Evolutionary conservation across 2,329 filamentous ascomycete genomes (phyloP).

Genomic region (Lecanicillium sp.): DNA sequence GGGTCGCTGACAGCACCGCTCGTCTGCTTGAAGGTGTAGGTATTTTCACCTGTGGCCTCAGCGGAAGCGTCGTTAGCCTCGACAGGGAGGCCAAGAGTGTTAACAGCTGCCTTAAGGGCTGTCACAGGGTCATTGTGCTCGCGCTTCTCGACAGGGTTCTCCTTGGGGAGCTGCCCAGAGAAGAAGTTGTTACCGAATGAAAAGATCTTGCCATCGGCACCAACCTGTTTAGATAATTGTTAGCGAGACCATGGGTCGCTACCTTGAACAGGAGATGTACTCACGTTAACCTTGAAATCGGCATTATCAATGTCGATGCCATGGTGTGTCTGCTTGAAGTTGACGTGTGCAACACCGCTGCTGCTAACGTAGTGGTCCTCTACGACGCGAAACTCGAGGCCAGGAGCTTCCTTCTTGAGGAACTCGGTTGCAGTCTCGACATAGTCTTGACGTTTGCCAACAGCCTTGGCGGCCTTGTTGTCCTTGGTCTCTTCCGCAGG

Average conservation of each 20-base stretch:
- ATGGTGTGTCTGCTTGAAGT: conserved; percentile 52
- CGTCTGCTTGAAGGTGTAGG: conserved; percentile 36
- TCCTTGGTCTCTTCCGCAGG: conserved; percentile 17
- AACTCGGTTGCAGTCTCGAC: conserved; percentile 34
- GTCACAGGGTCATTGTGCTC: conserved; percentile 33
- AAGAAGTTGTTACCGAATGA: conserved; percentile 46
- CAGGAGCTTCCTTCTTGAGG: conserved; percentile 28
- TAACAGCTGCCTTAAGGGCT: conserved; percentile 33
- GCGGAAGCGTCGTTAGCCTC: conserved; percentile 18
- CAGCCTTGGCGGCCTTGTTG: conserved; percentile 16
- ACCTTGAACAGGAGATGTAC: too few species aligned
- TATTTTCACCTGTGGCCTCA: conserved; percentile 17
- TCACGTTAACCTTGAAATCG: conserved; percentile 53
- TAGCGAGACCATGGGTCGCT: too few species aligned
- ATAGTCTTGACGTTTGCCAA: conserved; percentile 25
- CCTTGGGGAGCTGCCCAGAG: conserved; percentile 33
- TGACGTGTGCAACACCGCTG: conserved; percentile 49
- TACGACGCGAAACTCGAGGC: conserved; percentile 40
- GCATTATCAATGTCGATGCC: conserved; percentile 54
- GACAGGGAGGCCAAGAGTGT: conserved; percentile 24
- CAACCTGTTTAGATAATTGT: too few species aligned
- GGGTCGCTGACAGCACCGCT: conserved; percentile 43
- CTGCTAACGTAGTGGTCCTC: conserved; percentile 45
- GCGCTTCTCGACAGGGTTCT: conserved; percentile 28
- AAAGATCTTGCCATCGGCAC: conserved; percentile 43